Percentiles rank a stretch among this genome's conserved stretches.
These are phyloP conservation scores for Proliferodiscus dingleyae DNA, from an alignment of 2,329 filamentous ascomycete genomes.

Conservation along the genomic window DNA sequence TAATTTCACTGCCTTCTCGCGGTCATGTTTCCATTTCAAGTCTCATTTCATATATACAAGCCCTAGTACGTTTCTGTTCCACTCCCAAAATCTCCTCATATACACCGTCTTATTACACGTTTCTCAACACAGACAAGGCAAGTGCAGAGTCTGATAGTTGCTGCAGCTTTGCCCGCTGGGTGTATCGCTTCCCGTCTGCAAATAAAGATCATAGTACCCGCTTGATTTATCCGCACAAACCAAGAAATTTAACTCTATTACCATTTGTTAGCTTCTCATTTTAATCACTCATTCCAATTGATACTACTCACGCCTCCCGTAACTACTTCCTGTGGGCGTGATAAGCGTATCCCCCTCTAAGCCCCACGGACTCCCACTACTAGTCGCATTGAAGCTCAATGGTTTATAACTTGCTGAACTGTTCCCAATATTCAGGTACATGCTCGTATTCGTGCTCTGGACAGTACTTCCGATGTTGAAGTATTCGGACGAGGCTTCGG, in stretches of 20 bases:
- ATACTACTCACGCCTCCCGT: conserved; percentile 35
- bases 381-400: conserved; percentile 40
- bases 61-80: not conserved
- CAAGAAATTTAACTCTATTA: conserved; percentile 46
- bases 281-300: not conserved
- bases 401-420: conserved; percentile 47
- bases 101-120: no score
- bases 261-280: not conserved
- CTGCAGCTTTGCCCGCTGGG: conserved; percentile 47
- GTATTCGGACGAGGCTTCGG: conserved; percentile 43
- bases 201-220: conserved; percentile 45
- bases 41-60: not conserved
- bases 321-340: conserved; percentile 39
- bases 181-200: conserved; percentile 47
- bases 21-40: not conserved
- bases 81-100: no score
- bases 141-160: conserved; percentile 50
- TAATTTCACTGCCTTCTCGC: no score
- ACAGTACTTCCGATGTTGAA: conserved; percentile 47
- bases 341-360: conserved; percentile 46
- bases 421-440: conserved; percentile 44
- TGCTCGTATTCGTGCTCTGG: conserved; percentile 42
- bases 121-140: conserved; percentile 33
- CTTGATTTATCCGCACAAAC: conserved; percentile 39
- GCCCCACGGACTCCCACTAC: conserved; percentile 45